Percentiles rank a stretch among this genome's conserved stretches.
Evolutionary conservation across 1,284 basidiomycete species (phyloP).

Genomic region (Marasmius tenuissimus): DNA sequence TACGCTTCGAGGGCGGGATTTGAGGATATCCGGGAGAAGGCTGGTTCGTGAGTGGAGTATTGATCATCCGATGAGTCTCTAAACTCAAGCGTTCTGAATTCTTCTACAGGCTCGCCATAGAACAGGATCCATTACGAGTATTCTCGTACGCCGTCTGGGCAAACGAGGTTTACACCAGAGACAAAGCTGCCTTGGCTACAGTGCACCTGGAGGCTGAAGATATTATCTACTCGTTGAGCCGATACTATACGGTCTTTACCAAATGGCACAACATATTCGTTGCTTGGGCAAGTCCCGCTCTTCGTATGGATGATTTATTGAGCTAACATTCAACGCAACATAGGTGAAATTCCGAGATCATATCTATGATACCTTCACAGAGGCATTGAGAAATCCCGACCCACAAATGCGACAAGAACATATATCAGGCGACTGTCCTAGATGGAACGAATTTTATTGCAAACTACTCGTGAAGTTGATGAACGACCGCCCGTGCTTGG

Average conservation of each 20-base stretch:
- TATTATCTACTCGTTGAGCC: conserved; percentile 1
- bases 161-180: conserved; percentile 2
- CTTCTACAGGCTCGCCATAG: neutral
- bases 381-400: neutral
- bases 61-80: neutral
- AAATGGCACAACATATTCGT: conserved; percentile 4
- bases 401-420: neutral
- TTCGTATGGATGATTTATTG: neutral
- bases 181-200: neutral
- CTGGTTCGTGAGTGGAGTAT: neutral
- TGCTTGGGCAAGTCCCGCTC: neutral
- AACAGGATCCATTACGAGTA: neutral
- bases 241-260: conserved; percentile 2
- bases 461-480: neutral
- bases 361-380: neutral
- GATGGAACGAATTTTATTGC: neutral
- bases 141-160: conserved; percentile 3
- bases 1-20: neutral
- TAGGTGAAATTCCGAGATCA: conserved; percentile 3
- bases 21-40: neutral
- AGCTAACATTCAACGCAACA: neutral
- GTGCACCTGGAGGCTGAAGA: neutral
- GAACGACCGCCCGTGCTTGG: neutral
- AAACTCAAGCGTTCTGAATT: neutral
- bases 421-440: neutral